Conservation (phyloP, 2,329 filamentous ascomycete species). For the Leptographium wingfieldii region DNA sequence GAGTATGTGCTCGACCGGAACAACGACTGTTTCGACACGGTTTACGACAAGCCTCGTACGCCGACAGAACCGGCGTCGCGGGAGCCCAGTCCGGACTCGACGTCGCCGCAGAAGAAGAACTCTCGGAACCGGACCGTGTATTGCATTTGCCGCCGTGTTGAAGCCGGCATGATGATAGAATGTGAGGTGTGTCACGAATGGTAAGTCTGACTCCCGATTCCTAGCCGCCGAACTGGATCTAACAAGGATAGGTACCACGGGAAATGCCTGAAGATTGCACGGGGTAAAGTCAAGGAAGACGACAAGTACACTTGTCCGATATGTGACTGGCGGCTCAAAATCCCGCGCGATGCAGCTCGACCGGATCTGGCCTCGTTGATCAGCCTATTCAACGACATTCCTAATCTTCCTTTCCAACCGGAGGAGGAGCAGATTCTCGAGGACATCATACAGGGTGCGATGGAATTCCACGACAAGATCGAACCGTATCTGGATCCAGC, state of each 20-base stretch:
- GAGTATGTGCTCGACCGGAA: constrained; percentile 87
- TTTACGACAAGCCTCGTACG: constrained; percentile 69
- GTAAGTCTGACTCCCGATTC: constrained; percentile 38
- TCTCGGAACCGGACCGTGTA: constrained; percentile 68
- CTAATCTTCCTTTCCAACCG: constrained; percentile 75
- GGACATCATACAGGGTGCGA: constrained; percentile 77
- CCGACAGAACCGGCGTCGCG: constrained; percentile 87
- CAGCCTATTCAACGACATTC: constrained; percentile 73
- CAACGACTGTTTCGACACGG: constrained; percentile 77
- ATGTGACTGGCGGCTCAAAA: constrained; percentile 94
- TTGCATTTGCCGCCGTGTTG: constrained; percentile 85
- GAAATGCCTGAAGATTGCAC: constrained; percentile 93
- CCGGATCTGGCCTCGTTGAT: constrained; percentile 88
- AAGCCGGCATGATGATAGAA: constrained; percentile 99
- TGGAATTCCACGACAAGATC: constrained; percentile 74
- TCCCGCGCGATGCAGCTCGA: constrained; percentile 87
- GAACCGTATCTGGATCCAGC: constrained; percentile 68
- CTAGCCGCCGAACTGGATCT: not conserved
- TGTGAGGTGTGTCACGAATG: constrained; percentile 97
- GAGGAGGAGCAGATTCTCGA: constrained; percentile 82
- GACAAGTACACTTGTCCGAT: constrained; percentile 98
- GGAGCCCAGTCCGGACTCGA: constrained; percentile 51
- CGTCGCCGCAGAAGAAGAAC: constrained; percentile 44
- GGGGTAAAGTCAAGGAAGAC: constrained; percentile 95
- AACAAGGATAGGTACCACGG: constrained; percentile 66